A percentile compares a stretch with the other conserved stretches of the same genome.
phyloP scores from a whole-genome alignment of 352 stramenopile species.

The Phytophthora megakarya region DNA sequence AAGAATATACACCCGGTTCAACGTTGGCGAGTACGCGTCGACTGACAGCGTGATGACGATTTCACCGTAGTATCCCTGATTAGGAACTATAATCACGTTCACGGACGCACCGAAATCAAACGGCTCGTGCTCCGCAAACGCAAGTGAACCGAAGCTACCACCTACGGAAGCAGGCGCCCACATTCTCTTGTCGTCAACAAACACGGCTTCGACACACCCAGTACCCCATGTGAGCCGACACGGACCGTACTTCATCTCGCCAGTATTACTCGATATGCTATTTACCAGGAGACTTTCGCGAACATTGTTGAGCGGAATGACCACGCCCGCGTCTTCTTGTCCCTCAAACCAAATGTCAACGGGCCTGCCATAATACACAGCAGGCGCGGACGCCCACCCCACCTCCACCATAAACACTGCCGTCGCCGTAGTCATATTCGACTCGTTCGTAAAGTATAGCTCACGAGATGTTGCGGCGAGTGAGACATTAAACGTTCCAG shows the following conservation, averaged over 20 bases:
- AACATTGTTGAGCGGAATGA: conserved; percentile 8
- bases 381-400: conserved; percentile 16
- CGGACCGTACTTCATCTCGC: conserved; percentile 5
- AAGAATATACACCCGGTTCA: conserved; percentile 9
- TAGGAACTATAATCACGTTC: conserved; percentile 17
- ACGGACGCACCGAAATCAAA: conserved; percentile 9
- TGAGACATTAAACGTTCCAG: conserved; percentile 15
- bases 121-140: conserved; percentile 6
- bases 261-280: not conserved
- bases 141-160: conserved; percentile 5
- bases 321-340: conserved; percentile 9
- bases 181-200: conserved; percentile 16
- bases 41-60: conserved; percentile 7
- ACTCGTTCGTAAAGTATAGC: conserved; percentile 21
- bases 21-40: not conserved
- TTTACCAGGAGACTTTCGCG: conserved; percentile 9
- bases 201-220: conserved; percentile 8
- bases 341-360: conserved; percentile 25
- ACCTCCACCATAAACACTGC: conserved; percentile 11
- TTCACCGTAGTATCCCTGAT: conserved; percentile 17
- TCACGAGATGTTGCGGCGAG: conserved; percentile 21
- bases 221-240: conserved; percentile 18
- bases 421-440: conserved; percentile 13
- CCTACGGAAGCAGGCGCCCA: not conserved
- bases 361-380: conserved; percentile 13